Evolutionary conservation across 306 rosid genomes (phyloP), one percentile per base, ranked within the genome.

Genomic region (Arachis stenosperma): DNA sequence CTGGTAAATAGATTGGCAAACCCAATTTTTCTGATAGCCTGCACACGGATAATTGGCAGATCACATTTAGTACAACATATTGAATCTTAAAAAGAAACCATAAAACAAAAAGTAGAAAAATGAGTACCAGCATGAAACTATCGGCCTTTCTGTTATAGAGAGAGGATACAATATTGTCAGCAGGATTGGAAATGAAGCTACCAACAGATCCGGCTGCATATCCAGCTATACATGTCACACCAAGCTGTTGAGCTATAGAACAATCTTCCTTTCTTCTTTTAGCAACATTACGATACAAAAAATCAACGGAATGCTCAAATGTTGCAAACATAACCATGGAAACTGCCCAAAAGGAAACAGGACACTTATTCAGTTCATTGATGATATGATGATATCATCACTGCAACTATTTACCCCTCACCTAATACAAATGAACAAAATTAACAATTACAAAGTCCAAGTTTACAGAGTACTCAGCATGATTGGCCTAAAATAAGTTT

Each of bases 1-100:
- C 98, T 84, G 9, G 96, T 89, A 78, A 93, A 88, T 42, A 93
- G 82, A 86, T 89, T 88, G 40, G 71, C 63, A 46, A 93, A 58
- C 60, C 98, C 98, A 75, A 91, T 93, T 29, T 82, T 86, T 84
- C 82, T 90, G 90, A 93, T 85, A 58, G 97, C 93, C 98, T 90
- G 83, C 30, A 13, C 69, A 77, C 17, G 13, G 15, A 69, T 15
- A 62, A 77, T 64, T 69, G 59, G 44, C 13, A 65, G 54, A 60
- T 50, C 57, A n/a, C 42, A 47, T 15, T 79, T 54, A 70, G 74
- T 69, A 61, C 62, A 51, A 73, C 22, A 5, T 15, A 10, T 47
- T n/a, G 53, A 6, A 76, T 44, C 64, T 53, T 75, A 15, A 50
- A 54, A 59, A 43, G 17, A 53, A 64, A 58, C 39, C 67, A 39